Evolutionary conservation across 768 basidiomycete species (phyloP).

Genomic region (Phaeotremella skinneri): DNA sequence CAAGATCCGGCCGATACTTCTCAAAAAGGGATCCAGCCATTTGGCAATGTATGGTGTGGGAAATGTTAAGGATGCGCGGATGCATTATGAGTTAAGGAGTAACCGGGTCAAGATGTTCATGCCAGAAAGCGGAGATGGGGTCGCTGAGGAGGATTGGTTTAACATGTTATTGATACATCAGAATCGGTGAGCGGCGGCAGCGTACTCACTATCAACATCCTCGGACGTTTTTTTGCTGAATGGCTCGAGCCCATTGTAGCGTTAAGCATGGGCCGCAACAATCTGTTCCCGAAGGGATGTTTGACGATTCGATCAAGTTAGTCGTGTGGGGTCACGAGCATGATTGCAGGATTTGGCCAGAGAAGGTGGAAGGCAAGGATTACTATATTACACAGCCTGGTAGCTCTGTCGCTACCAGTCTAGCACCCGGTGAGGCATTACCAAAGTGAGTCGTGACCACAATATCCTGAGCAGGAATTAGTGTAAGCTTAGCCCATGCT

Average conservation of each 20-base stretch:
- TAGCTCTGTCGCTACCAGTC: conserved; percentile 87
- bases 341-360: conserved; percentile 88
- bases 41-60: conserved; percentile 95
- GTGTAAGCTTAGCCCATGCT: neutral
- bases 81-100: conserved; percentile 92
- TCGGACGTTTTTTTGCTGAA: conserved; percentile 5
- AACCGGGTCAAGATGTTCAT: conserved; percentile 95
- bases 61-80: conserved; percentile 91
- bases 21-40: conserved; percentile 78
- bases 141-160: conserved; percentile 71
- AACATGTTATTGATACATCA: conserved; percentile 92
- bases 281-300: conserved; percentile 92
- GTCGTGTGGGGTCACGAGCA: conserved; percentile 99
- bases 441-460: conserved; percentile 82
- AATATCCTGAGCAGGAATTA: too few relatives aligned
- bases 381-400: conserved; percentile 95
- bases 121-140: conserved; percentile 70
- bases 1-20: conserved; percentile 80
- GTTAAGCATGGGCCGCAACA: conserved; percentile 94
- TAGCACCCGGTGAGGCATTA: conserved; percentile 87
- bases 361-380: conserved; percentile 82
- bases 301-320: conserved; percentile 88
- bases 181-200: conserved; percentile 66
- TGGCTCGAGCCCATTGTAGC: too few relatives aligned
- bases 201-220: neutral